Percentiles rank a stretch among this genome's conserved stretches.
phyloP scores from a whole-genome alignment of 2,329 filamentous ascomycete species.

The Dactylellina drechsleri region DNA sequence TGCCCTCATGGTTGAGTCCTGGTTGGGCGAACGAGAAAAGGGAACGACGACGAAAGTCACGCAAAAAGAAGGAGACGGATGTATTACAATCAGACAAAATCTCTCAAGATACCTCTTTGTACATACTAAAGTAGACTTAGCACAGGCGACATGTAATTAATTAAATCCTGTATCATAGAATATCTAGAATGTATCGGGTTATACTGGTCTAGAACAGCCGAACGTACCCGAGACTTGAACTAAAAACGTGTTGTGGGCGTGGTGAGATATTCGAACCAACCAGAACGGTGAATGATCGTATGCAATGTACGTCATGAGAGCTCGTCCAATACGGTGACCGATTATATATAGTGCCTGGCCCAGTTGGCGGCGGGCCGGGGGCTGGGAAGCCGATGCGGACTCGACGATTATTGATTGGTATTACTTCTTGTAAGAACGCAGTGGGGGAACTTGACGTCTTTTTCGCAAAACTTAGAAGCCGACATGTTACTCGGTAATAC shows the following conservation, averaged over 20 bases:
- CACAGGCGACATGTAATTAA: not conserved
- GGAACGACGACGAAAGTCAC: not conserved
- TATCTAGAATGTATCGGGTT: too few relatives aligned
- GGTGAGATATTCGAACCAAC: slow-evolving; percentile 28
- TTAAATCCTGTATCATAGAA: not conserved
- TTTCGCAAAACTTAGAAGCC: slow-evolving; percentile 1
- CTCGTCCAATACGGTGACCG: slow-evolving; percentile 11
- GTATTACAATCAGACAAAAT: not conserved
- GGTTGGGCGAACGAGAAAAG: slow-evolving; percentile 8
- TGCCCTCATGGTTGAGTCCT: slow-evolving; percentile 44
- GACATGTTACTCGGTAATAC: not conserved
- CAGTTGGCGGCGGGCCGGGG: slow-evolving; percentile 22
- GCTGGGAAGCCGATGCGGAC: slow-evolving; percentile 46
- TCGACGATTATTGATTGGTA: slow-evolving; percentile 5
- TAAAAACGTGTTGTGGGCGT: slow-evolving; percentile 15
- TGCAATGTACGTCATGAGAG: slow-evolving; percentile 54
- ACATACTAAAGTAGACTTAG: not conserved
- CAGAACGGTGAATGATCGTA: slow-evolving; percentile 33
- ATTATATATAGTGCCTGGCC: slow-evolving; percentile 9
- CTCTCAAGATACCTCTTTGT: not conserved
- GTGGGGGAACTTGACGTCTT: too few relatives aligned
- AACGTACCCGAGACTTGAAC: not conserved
- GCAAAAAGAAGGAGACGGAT: not conserved
- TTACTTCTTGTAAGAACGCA: not conserved
- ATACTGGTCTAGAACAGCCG: too few relatives aligned